Conservation (phyloP, 371 early-diverging fungal genomes). For the Mucor sp. region DNA sequence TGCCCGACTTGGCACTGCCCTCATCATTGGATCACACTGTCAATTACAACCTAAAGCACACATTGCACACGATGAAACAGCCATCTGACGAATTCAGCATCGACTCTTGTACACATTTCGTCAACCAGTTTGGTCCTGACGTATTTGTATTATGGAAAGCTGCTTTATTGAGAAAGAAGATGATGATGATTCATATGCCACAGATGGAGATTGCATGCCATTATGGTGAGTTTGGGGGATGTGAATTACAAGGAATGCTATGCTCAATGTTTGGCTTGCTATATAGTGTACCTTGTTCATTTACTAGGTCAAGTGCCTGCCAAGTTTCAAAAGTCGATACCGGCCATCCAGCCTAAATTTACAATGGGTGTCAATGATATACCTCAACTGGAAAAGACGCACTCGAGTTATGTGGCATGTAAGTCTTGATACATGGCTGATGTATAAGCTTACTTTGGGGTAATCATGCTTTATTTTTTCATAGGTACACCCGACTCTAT, state of each 20-base stretch:
- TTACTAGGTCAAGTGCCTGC: slow-evolving; percentile 35
- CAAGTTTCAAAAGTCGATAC: slow-evolving; percentile 10
- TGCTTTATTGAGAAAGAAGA: slow-evolving; percentile 53
- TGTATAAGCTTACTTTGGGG: too few species aligned
- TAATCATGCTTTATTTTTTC: background rate
- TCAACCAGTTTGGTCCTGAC: slow-evolving; percentile 50
- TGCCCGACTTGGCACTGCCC: background rate
- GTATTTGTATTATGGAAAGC: slow-evolving; percentile 65
- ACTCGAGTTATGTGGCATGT: slow-evolving; percentile 60
- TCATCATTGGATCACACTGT: background rate
- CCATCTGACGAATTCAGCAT: background rate
- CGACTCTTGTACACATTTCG: slow-evolving; percentile 29
- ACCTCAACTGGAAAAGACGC: slow-evolving; percentile 33
- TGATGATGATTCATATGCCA: slow-evolving; percentile 51
- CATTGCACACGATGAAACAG: background rate
- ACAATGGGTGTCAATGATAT: slow-evolving; percentile 62
- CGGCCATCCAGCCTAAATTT: slow-evolving; percentile 40
- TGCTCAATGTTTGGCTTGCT: background rate
- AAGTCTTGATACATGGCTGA: slow-evolving; percentile 20
- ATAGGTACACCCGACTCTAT: slow-evolving; percentile 64
- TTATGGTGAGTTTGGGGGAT: slow-evolving; percentile 52
- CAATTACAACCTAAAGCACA: slow-evolving; percentile 10
- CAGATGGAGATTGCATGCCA: slow-evolving; percentile 54
- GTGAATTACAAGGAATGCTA: background rate
- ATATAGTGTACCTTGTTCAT: slow-evolving; percentile 46